These are phyloP conservation scores for Bipolaris victoriae DNA, from an alignment of 2,329 filamentous ascomycete species.

Conservation along the genomic window DNA sequence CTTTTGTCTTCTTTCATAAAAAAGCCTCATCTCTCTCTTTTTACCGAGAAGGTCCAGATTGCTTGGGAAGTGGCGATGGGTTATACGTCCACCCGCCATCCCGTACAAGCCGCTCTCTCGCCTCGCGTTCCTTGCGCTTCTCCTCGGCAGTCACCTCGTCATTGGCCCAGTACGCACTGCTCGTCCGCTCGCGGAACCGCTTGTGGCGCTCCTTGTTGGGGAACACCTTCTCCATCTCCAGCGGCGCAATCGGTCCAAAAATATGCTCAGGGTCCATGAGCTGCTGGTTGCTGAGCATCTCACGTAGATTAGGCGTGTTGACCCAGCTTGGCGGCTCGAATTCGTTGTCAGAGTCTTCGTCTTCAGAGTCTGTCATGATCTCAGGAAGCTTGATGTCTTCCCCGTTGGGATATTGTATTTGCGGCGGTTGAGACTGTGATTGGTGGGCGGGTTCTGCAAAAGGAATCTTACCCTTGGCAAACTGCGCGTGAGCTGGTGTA, in stretches of 20 bases:
- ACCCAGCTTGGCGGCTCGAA: constrained; percentile 82
- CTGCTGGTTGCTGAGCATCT: constrained; percentile 80
- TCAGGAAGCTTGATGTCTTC: constrained; percentile 92
- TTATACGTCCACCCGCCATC: constrained; percentile 77
- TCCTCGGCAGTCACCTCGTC: constrained; percentile 89
- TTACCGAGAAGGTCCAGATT: constrained; percentile 23
- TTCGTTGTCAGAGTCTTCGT: constrained; percentile 72
- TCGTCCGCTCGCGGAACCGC: constrained; percentile 88
- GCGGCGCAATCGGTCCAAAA: constrained; percentile 84
- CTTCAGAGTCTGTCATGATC: constrained; percentile 92
- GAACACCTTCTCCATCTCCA: constrained; percentile 98
- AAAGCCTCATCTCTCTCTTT: too few relatives aligned
- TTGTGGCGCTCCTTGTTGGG: constrained; percentile 75
- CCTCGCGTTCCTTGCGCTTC: constrained; percentile 77
- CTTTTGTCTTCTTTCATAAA: not conserved
- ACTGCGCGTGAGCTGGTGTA: constrained; percentile 67
- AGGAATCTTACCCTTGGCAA: constrained; percentile 86
- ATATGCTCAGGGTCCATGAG: constrained; percentile 81
- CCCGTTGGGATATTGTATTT: constrained; percentile 82
- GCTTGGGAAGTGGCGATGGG: constrained; percentile 38
- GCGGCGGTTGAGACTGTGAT: constrained; percentile 57
- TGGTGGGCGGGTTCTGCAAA: constrained; percentile 72
- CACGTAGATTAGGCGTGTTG: constrained; percentile 80
- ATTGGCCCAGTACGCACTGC: constrained; percentile 90
- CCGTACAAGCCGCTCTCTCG: constrained; percentile 76